phyloP scores from a whole-genome alignment of 495 filamentous ascomycete species.

The Neurospora sp. region DNA sequence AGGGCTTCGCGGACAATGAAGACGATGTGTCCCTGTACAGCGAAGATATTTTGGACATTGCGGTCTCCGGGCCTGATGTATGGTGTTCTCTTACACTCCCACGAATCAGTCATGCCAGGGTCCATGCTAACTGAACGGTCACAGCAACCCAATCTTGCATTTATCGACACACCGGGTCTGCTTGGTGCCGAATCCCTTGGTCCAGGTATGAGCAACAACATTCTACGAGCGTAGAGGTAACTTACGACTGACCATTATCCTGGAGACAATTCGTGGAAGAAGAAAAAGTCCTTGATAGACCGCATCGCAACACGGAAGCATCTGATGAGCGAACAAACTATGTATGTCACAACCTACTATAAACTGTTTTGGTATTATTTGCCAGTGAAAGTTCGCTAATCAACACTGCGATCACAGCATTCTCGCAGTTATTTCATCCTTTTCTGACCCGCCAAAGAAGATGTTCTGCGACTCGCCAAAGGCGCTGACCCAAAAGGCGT shows the following conservation, averaged over 20 bases:
- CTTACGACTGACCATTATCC: not conserved
- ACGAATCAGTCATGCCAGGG: not conserved
- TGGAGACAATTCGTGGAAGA: not conserved
- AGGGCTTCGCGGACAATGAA: slow-evolving; percentile 8
- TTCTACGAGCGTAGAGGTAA: not conserved
- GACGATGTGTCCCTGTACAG: slow-evolving; percentile 22
- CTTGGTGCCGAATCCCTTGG: not conserved
- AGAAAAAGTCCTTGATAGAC: slow-evolving; percentile 7
- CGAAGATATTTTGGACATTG: slow-evolving; percentile 44
- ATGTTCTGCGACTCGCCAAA: slow-evolving; percentile 44
- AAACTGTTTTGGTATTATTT: not conserved
- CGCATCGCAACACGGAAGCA: slow-evolving; percentile 5
- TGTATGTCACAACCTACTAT: slow-evolving; percentile 4
- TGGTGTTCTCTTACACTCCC: not conserved
- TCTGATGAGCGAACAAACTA: slow-evolving; percentile 13
- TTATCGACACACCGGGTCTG: not conserved
- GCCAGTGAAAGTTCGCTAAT: not conserved
- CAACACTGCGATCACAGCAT: slow-evolving; percentile 14
- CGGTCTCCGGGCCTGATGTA: slow-evolving; percentile 42
- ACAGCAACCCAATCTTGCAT: not conserved
- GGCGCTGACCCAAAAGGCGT: slow-evolving; percentile 35
- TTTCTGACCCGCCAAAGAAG: slow-evolving; percentile 50
- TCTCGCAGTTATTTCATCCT: slow-evolving; percentile 47
- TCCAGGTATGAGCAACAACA: not conserved
- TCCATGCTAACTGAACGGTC: not conserved